A percentile compares a stretch with the other conserved stretches of the same genome.
Conservation (phyloP, 192 early-diverging fungal species). For the Jimgerdemannia lactiflua region DNA sequence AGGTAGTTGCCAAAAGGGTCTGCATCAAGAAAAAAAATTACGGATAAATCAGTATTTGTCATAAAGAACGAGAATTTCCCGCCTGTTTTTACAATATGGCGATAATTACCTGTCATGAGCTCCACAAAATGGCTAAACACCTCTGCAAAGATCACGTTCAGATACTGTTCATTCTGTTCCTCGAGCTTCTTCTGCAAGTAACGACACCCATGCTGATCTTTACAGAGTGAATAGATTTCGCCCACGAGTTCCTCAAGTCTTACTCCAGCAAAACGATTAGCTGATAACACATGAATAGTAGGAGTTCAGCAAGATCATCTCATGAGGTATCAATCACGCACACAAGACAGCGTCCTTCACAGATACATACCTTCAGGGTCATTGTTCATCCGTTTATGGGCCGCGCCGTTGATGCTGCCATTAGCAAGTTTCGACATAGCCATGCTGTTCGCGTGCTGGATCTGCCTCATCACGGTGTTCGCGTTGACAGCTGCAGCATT, state of each 20-base stretch:
- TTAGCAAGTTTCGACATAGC: constrained; percentile 5
- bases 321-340: constrained; percentile 12
- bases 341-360: neutral
- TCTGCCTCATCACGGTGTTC: neutral
- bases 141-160: constrained; percentile 74
- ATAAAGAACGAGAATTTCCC: neutral
- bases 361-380: constrained; percentile 20
- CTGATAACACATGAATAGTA: constrained; percentile 24
- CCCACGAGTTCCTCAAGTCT: constrained; percentile 68
- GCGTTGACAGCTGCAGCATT: constrained; percentile 10
- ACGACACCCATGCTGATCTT: constrained; percentile 88
- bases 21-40: constrained; percentile 9
- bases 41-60: neutral
- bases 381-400: constrained; percentile 17
- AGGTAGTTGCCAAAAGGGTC: constrained; percentile 94
- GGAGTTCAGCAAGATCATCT: constrained; percentile 10
- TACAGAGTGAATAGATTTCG: constrained; percentile 75
- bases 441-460: neutral
- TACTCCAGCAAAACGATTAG: constrained; percentile 67
- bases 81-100: neutral
- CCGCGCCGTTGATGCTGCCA: neutral
- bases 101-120: constrained; percentile 70
- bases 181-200: constrained; percentile 87
- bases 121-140: constrained; percentile 71
- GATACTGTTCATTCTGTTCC: constrained; percentile 60